A percentile compares a stretch with the other conserved stretches of the same genome.
Conservation (phyloP, 495 filamentous ascomycete genomes). For the Pyronema domesticum region DNA sequence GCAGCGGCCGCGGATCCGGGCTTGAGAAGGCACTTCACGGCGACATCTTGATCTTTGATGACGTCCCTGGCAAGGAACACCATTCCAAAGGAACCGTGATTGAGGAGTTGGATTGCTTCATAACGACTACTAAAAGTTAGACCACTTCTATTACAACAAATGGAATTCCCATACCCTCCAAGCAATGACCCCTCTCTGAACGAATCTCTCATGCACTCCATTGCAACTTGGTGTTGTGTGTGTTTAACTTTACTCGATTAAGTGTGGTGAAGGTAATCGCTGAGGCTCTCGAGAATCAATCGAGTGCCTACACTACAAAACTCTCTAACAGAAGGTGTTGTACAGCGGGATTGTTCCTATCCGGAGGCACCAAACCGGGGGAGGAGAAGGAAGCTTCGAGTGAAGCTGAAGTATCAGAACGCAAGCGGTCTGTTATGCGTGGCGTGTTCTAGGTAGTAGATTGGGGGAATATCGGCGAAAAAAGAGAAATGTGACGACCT, state of each 20-base stretch:
- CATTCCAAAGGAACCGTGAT: slow-evolving; percentile 96
- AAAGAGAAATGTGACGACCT: slow-evolving; percentile 7
- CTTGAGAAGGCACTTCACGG: slow-evolving; percentile 89
- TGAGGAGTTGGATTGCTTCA: slow-evolving; percentile 77
- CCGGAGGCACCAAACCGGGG: slow-evolving; percentile 23
- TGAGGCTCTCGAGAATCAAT: slow-evolving; percentile 17
- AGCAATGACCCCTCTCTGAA: slow-evolving; percentile 57
- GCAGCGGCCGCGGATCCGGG: slow-evolving; percentile 35
- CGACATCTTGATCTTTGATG: slow-evolving; percentile 56
- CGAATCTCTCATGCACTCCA: slow-evolving; percentile 64
- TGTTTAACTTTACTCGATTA: slow-evolving; percentile 17
- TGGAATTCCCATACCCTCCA: slow-evolving; percentile 34
- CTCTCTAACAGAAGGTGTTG: slow-evolving; percentile 19
- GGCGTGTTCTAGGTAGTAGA: slow-evolving; percentile 3
- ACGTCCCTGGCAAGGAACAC: slow-evolving; percentile 81
- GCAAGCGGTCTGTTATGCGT: slow-evolving; percentile 7
- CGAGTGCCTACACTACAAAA: slow-evolving; percentile 22
- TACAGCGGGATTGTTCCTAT: slow-evolving; percentile 22
- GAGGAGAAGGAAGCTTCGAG: neutral
- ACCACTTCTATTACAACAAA: neutral
- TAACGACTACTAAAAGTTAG: slow-evolving; percentile 40
- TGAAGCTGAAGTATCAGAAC: slow-evolving; percentile 6
- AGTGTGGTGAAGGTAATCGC: slow-evolving; percentile 8
- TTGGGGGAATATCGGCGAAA: slow-evolving; percentile 2
- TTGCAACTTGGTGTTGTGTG: slow-evolving; percentile 27